Conservation (phyloP, 768 basidiomycete genomes). For the Lactarius quietus region DNA sequence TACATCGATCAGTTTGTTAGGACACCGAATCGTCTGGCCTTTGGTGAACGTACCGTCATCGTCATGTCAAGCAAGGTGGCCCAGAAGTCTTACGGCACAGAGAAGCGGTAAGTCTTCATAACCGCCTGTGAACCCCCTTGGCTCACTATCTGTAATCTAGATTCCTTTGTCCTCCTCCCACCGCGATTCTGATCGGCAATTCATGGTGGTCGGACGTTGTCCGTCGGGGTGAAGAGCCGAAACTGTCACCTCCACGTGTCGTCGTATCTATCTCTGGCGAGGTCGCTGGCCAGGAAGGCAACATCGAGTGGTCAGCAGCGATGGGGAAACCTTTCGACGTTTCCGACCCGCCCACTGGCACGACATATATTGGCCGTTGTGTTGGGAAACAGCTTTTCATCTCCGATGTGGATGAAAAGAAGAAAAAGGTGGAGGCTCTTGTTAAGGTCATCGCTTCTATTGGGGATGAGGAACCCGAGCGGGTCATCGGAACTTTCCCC, state of each 20-base stretch:
- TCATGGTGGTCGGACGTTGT: slow-evolving; percentile 89
- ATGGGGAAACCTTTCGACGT: slow-evolving; percentile 83
- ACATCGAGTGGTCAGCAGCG: slow-evolving; percentile 83
- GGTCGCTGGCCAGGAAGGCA: slow-evolving; percentile 77
- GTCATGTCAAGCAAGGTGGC: slow-evolving; percentile 98
- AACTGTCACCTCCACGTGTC: slow-evolving; percentile 74
- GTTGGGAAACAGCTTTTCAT: slow-evolving; percentile 96
- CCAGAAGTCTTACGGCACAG: slow-evolving; percentile 95
- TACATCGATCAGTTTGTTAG: slow-evolving; percentile 84
- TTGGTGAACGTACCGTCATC: slow-evolving; percentile 90
- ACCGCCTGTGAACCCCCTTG: slow-evolving; percentile 6
- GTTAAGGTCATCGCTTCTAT: slow-evolving; percentile 83
- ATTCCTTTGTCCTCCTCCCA: slow-evolving; percentile 91
- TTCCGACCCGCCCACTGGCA: slow-evolving; percentile 70
- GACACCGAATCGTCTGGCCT: slow-evolving; percentile 79
- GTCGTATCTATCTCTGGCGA: slow-evolving; percentile 92
- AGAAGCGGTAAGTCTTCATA: slow-evolving; percentile 67
- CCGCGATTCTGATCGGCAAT: slow-evolving; percentile 90
- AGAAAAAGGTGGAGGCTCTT: slow-evolving; percentile 91
- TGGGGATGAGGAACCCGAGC: slow-evolving; percentile 76
- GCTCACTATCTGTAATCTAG: slow-evolving; percentile 36
- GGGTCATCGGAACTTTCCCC: slow-evolving; percentile 84
- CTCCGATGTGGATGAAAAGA: slow-evolving; percentile 91
- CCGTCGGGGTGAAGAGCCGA: slow-evolving; percentile 69
- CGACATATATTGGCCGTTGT: slow-evolving; percentile 89